Evolutionary conservation across 2,329 filamentous ascomycete species (phyloP).

Genomic region (Capronia americana): DNA sequence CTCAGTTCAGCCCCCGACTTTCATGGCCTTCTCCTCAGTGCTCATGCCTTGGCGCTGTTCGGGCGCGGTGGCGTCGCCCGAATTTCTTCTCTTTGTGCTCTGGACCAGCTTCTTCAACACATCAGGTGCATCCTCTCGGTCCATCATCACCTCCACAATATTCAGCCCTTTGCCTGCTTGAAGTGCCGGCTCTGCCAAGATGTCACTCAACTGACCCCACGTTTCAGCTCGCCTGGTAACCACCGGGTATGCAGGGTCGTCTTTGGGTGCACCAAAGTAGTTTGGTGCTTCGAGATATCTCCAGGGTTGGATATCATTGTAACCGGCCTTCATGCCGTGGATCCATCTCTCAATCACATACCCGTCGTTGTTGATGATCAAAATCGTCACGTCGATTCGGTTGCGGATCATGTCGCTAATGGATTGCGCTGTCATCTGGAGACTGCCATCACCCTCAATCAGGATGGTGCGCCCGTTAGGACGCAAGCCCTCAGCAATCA

Average conservation of each 20-base stretch:
- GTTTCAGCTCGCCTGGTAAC: conserved; percentile 34
- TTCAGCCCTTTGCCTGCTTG: conserved; percentile 48
- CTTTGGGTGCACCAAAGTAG: conserved; percentile 37
- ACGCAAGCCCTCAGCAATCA: conserved; percentile 58
- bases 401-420: conserved; percentile 67
- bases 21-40: conserved; percentile 34
- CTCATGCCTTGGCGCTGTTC: conserved; percentile 11
- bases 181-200: conserved; percentile 43
- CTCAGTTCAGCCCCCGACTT: conserved; percentile 27
- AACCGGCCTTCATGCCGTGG: conserved; percentile 59
- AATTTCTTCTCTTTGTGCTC: conserved; percentile 33
- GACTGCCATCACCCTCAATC: conserved; percentile 67
- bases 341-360: conserved; percentile 67
- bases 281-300: conserved; percentile 56
- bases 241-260: conserved; percentile 39
- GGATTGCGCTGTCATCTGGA: conserved; percentile 72
- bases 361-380: conserved; percentile 66
- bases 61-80: conserved; percentile 31
- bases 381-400: conserved; percentile 56
- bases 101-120: conserved; percentile 43
- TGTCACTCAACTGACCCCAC: conserved; percentile 37
- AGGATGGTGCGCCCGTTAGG: conserved; percentile 61
- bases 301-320: conserved; percentile 64
- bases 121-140: conserved; percentile 47
- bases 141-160: conserved; percentile 53